These are phyloP conservation scores for Candida mesenterica DNA, from an alignment of 1,139 yeast species.

Conservation along the genomic window DNA sequence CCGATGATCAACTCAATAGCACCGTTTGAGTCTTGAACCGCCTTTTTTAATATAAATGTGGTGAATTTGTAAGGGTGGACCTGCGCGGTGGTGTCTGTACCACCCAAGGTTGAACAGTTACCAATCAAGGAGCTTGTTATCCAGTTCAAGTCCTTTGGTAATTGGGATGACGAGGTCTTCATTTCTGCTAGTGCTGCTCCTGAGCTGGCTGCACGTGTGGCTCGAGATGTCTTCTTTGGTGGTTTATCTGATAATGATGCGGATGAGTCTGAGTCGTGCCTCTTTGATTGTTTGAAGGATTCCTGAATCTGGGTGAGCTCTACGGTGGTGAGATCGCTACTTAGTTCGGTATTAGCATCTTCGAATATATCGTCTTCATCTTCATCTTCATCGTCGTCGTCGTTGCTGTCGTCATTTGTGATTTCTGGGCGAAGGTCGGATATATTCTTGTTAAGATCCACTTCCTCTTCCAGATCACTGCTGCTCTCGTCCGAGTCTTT, in stretches of 20 bases:
- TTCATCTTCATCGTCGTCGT: slow-evolving; percentile 14
- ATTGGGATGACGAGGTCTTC: slow-evolving; percentile 25
- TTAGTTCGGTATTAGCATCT: slow-evolving; percentile 1
- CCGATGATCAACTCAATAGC: slow-evolving; percentile 85
- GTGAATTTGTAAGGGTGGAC: slow-evolving; percentile 96
- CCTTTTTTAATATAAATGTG: slow-evolving; percentile 72
- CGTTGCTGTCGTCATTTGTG: slow-evolving; percentile 15
- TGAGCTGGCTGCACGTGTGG: slow-evolving; percentile 16
- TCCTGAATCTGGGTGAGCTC: slow-evolving; percentile 11
- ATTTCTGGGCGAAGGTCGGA: slow-evolving; percentile 1
- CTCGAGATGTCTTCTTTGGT: slow-evolving; percentile 35
- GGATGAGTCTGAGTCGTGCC: slow-evolving; percentile 21
- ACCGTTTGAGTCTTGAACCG: slow-evolving; percentile 66
- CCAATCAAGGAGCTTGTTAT: slow-evolving; percentile 62
- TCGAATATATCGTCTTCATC: slow-evolving; percentile 9
- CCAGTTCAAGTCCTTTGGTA: slow-evolving; percentile 85
- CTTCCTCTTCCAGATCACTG: slow-evolving; percentile 9
- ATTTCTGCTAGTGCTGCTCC: slow-evolving; percentile 6
- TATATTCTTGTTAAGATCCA: slow-evolving; percentile 5
- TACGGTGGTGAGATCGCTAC: slow-evolving; percentile 12
- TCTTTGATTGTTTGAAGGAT: slow-evolving; percentile 15
- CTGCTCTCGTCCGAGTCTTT: slow-evolving; percentile 15
- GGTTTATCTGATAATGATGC: slow-evolving; percentile 24
- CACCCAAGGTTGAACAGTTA: slow-evolving; percentile 81
- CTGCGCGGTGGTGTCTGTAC: slow-evolving; percentile 88